Evolutionary conservation across 352 stramenopile species (phyloP), one percentile per base, ranked within the genome.

Genomic region (Pythium folliculosum): DNA sequence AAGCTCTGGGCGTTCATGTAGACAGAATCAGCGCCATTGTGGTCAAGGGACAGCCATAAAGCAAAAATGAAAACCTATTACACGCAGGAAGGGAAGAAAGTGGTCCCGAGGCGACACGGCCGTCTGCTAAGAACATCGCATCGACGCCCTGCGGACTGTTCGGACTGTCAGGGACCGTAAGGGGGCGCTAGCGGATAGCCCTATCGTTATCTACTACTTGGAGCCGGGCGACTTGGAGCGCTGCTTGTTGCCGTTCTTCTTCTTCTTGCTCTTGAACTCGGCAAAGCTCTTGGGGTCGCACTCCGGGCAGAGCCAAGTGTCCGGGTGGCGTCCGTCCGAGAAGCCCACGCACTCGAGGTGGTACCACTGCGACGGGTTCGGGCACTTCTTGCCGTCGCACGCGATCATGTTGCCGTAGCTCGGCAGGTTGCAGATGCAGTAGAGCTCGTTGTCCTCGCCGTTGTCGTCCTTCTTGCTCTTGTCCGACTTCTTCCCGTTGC

Each of bases 371-470:
- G 83, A 91, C 70, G 86, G 86, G 69, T 93, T 94, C 17, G 83
- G 86, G 50, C 88, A 95, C 61, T 92, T 91, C 61, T 95, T 92
- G 72, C 84, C 84, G 69, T 95, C 88, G 66, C 88, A 95, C 22
- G 88, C 88, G 61, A 95, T 95, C 88, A 95, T 95, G 70, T 92
- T 92, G 65, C 88, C 88, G 72, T 93, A 95, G 72, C 86, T 93
- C 13, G 84, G 86, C 38, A 90, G 70, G 71, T 93, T 91, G 71
- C 88, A 95, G 65, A 95, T 88, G 66, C 88, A 95, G 69, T 95
- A 95, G 25, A 95, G 84, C 67, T 94, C 85, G 63, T 95, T 94
- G 78, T 94, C 85, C 59, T 95, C 85, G 66, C 81, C 81, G 25
- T 85, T 71, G 63, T 88, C 78, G 67, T 85, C 86, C 69, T 91